Evolutionary conservation across 305 asterid species (phyloP).

Genomic region (Fraxinus floribunda): DNA sequence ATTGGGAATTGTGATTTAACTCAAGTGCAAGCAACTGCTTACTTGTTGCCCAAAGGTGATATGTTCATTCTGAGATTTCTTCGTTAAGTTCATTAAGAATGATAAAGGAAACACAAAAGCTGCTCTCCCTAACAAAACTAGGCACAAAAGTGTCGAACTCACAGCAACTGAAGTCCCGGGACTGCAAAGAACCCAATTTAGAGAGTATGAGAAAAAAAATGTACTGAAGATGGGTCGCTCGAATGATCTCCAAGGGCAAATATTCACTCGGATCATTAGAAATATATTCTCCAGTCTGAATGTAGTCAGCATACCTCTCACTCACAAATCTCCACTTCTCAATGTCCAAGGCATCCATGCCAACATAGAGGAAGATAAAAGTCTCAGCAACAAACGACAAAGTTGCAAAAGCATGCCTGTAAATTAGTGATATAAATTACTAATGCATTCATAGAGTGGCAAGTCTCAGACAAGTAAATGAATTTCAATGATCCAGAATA

Average conservation of each 20-base stretch:
- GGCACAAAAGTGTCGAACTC: not conserved
- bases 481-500: not conserved
- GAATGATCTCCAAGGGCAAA: not conserved
- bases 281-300: not conserved
- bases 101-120: slow-evolving; percentile 7
- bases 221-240: not conserved
- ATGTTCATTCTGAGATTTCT: not conserved
- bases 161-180: slow-evolving; percentile 3
- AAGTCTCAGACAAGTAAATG: not conserved
- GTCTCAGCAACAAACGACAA: slow-evolving; percentile 44
- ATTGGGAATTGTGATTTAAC: not conserved
- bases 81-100: not conserved
- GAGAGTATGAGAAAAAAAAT: not conserved
- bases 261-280: not conserved
- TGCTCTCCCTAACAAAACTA: not conserved
- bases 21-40: slow-evolving; percentile 8
- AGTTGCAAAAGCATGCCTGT: slow-evolving; percentile 48
- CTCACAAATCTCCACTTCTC: slow-evolving; percentile 40
- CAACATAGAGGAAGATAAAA: slow-evolving; percentile 45
- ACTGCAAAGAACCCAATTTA: not conserved
- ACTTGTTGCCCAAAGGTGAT: slow-evolving; percentile 31
- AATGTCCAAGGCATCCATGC: slow-evolving; percentile 50
- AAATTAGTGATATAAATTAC: slow-evolving; percentile 1
- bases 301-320: slow-evolving; percentile 30
- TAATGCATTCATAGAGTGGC: not conserved